Conservation (phyloP, 1,139 yeast species). For the Zygoascus hellenicus region DNA sequence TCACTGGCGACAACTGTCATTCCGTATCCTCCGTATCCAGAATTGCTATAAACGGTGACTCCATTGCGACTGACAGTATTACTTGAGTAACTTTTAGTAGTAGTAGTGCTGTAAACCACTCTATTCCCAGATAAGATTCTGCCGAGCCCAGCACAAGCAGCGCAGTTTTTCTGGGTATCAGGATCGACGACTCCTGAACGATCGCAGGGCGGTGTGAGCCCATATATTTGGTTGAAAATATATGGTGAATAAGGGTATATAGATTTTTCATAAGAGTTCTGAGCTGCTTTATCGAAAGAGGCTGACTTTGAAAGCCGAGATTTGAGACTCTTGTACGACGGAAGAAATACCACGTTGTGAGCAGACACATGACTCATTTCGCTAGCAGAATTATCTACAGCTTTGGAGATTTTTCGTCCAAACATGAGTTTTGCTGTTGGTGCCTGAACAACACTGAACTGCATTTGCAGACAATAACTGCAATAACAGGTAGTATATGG, state of each 20-base stretch:
- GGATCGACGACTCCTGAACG: neutral
- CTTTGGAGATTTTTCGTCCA: too few relatives aligned
- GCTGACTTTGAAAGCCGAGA: neutral
- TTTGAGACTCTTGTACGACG: neutral
- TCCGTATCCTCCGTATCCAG: neutral
- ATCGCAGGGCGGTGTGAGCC: neutral
- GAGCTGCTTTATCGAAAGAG: neutral
- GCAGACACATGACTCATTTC: constrained; percentile 1
- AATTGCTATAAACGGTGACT: neutral
- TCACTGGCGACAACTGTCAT: neutral
- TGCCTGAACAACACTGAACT: too few relatives aligned
- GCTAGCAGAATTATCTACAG: too few relatives aligned
- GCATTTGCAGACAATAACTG: constrained; percentile 26
- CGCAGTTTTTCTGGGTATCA: neutral
- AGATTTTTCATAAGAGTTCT: neutral
- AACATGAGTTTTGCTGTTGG: too few relatives aligned
- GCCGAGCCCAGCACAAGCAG: neutral
- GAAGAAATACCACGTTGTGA: neutral
- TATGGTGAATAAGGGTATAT: neutral
- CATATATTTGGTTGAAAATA: neutral
- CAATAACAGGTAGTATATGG: constrained; percentile 34
- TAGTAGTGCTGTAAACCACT: too few relatives aligned
- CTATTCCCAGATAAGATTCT: too few relatives aligned
- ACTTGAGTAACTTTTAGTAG: neutral
- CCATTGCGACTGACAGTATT: neutral